Evolutionary conservation across 441 rosid genomes (phyloP), one percentile per base, ranked within the genome.

Genomic region (Erodium trifolium): DNA sequence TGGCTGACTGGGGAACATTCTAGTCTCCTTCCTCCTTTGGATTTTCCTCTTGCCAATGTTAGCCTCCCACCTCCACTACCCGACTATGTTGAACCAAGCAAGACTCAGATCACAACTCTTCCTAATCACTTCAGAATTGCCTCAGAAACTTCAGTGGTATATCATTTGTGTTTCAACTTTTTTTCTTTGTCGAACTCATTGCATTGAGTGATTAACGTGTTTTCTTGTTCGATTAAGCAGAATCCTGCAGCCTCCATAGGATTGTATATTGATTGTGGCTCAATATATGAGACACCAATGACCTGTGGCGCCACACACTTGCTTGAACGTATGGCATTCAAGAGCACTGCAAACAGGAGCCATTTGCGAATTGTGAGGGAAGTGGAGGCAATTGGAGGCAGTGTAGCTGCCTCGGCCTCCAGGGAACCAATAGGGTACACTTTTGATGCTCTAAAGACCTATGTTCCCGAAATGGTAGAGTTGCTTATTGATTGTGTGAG

Each of bases 271-370:
- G 86, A 92, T 68, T 85, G 82, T 69, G 98, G 99, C 29, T 94
- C 99, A 65, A 79, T 92, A 35, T 86, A 94, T 62, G 97, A 94
- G 81, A 85, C 90, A 5, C 93, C 94, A 11, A n/a, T 70, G 16
- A 81, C 86, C 67, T 82, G 77, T 77, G 99, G 99, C 68, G 92
- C 88, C 43, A 83, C 99, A 2, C 94, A 90, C 76, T 79, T 94
- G 72, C 85, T 94, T 68, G 98, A 94, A 72, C 83, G 92, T 67
- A 86, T 94, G 98, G 96, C 94, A 70, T 92, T 92, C 80, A 92
- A 92, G 82, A 85, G 86, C 74, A 92, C 98, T 5, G 71, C 62
- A 57, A 94, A 88, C 76, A 79, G 99, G 59, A 88, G 85, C 67
- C 90, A 94, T 69, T 71, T 92, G 66, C 88, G 92, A 17, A 75